Evolutionary conservation across 306 rosid genomes (phyloP), one percentile per base, ranked within the genome.

Genomic region (Quercus rubra): DNA sequence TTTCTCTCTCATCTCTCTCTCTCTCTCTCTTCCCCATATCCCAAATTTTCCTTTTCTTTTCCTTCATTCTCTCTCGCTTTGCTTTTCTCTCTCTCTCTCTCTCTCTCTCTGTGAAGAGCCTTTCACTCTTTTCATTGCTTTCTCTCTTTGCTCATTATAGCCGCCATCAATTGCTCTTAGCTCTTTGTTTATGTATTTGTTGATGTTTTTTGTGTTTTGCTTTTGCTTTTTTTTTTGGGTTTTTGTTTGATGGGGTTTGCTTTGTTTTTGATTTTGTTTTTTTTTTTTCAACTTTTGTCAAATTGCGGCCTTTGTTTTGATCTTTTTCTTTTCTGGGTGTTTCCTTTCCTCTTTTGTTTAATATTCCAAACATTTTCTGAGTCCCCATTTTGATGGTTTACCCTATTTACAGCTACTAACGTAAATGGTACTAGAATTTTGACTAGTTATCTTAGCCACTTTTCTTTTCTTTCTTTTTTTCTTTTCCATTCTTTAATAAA

Each of bases 111-210:
- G 2, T 1, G 13, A 12, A 13, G 15, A 17, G 23, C 17, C 70
- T 30, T 31, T 19, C 21, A 8, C 21, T 31, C 71, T 43, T 19
- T 23, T 27, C 54, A 41, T 58, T 25, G 6, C 64, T 43, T 43
- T 70, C 51, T 35, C 77, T 63, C 81, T n/a, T 8, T 71, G 73
- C 55, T 21, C 78, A 72, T 18, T 6, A 51, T 59, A 71, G 11
- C 38, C 31, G 66, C 43, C 73, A 41, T 72, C 72, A 57, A 72
- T 31, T 82, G 81, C 78, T 73, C 19, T 52, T 59, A 69, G 73
- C 67, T 33, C 30, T 54, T 28, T 41, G 46, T 41, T 41, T 8
- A 8, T 41, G 56, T 21, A 64, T 4, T 55, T 35, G 54, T 4
- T 21, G 17, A 14, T 21, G 64, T 28, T 55, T 41, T 19, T 5